Evolutionary conservation across 2,329 filamentous ascomycete genomes (phyloP).

Genomic region (Ceratocystis harringtonii): DNA sequence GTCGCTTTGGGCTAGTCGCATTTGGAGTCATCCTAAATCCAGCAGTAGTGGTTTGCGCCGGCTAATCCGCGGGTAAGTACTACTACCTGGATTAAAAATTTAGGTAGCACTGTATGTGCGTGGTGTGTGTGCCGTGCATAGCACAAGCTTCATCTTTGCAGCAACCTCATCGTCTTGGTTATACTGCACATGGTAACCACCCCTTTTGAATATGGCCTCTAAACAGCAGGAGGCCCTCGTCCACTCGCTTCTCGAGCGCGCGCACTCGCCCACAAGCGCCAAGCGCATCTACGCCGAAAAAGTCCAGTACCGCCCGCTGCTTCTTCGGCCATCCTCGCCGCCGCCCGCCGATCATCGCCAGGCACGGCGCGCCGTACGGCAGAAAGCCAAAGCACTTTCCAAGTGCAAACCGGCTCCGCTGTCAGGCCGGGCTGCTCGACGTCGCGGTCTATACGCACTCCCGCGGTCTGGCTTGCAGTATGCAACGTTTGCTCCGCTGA

Average conservation of each 20-base stretch:
- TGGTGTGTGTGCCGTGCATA: background rate
- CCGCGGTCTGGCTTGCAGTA: constrained; percentile 32
- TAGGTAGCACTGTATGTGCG: background rate
- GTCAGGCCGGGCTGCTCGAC: constrained; percentile 63
- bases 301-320: constrained; percentile 66
- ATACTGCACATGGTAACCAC: background rate
- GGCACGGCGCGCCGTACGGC: constrained; percentile 36
- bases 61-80: constrained; percentile 4
- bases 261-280: constrained; percentile 60
- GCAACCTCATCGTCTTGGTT: background rate
- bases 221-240: constrained; percentile 27
- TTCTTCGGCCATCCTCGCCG: constrained; percentile 62
- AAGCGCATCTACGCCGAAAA: constrained; percentile 64
- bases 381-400: constrained; percentile 25
- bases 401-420: constrained; percentile 45
- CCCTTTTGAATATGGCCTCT: constrained; percentile 23
- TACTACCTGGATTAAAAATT: background rate
- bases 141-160: background rate
- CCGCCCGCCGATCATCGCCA: constrained; percentile 42
- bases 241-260: constrained; percentile 55
- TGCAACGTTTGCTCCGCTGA: constrained; percentile 59
- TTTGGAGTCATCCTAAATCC: background rate
- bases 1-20: no score
- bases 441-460: constrained; percentile 54
- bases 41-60: background rate